Conservation (phyloP, 2,329 filamentous ascomycete genomes). For the Talaromyces islandicus region DNA sequence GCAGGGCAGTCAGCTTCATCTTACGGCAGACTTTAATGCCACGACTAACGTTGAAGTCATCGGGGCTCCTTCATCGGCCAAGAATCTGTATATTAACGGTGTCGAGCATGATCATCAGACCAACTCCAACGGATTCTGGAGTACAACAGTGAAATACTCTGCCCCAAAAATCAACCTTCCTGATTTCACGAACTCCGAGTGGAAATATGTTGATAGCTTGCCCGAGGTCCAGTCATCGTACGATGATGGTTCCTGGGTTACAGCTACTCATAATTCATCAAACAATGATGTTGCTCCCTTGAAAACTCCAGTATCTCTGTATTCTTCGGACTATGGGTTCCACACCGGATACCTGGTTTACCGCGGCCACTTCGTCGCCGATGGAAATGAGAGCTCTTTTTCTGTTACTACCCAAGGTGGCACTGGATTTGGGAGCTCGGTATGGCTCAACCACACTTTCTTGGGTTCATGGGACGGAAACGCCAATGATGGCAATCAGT, state of each 20-base stretch:
- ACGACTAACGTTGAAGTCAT: slow-evolving; percentile 65
- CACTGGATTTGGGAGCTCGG: slow-evolving; percentile 58
- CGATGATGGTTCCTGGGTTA: slow-evolving; percentile 62
- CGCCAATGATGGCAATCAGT: slow-evolving; percentile 44
- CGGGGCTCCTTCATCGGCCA: slow-evolving; percentile 51
- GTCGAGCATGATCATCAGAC: slow-evolving; percentile 36
- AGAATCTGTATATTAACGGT: slow-evolving; percentile 59
- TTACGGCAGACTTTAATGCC: slow-evolving; percentile 67
- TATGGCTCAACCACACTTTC: slow-evolving; percentile 60
- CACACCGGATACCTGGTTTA: slow-evolving; percentile 63
- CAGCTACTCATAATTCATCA: slow-evolving; percentile 52
- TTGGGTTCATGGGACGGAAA: slow-evolving; percentile 60
- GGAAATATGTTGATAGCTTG: slow-evolving; percentile 66
- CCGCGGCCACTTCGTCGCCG: slow-evolving; percentile 63
- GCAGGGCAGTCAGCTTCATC: slow-evolving; percentile 49
- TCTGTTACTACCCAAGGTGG: slow-evolving; percentile 60
- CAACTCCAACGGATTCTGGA: slow-evolving; percentile 43
- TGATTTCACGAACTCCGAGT: slow-evolving; percentile 52
- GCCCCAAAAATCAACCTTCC: slow-evolving; percentile 52
- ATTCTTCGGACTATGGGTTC: slow-evolving; percentile 68
- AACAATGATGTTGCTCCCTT: slow-evolving; percentile 55
- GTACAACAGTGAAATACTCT: slow-evolving; percentile 46
- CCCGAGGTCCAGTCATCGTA: slow-evolving; percentile 62
- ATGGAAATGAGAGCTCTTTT: slow-evolving; percentile 54
- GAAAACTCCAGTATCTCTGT: slow-evolving; percentile 61